Base-by-base conservation (phyloP, 2,329 filamentous ascomycete genomes). In the Colletotrichum endophyticum region DNA sequence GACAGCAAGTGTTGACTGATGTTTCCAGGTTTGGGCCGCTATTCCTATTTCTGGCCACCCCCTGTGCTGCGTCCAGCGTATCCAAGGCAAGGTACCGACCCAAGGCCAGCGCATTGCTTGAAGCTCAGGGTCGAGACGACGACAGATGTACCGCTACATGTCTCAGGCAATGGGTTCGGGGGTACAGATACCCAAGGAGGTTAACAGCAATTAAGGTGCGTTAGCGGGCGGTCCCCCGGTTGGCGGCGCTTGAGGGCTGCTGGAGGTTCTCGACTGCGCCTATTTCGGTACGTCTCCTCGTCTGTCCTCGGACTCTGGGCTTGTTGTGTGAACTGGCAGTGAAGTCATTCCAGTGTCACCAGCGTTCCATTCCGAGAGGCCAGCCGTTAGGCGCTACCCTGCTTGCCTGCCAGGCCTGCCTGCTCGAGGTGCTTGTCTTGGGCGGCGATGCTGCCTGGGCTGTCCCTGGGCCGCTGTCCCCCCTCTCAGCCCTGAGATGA, bases 361-460 rank as follows among this genome's bases (percentile, higher is more conserved):
- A 70, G 59, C 34, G 57, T 69, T 76, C 64, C 73, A 69, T 76
- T 69, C 27, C 64, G 64, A 25, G 57, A n/a, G 13, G 30, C 22
- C 36, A 36, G 39, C 68, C 34, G 68, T 70, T 69, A 69, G 70
- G 64, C 44, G 44, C 73, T 53, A 53, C 44, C n/a, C 36, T 39
- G 34, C 34, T 36, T 16, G 34, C 34, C 34, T 36, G 34, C 34
- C 34, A 39, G 34, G 34, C 34, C 34, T 16, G 15, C 34, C 34
- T 39, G 36, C 36, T 39, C 2, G 36, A 39, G 15, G 36, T 39
- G 36, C 36, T 19, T 53, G 44, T 53, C 44, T 53, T 74, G 69
- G 74, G 74, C 74, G 71, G 70, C 71, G 74, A 76, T 76, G 74
- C 74, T 76, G 74, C 74, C 70, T 70, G 74, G 74, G 59, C 70